Evolutionary conservation across 768 basidiomycete species (phyloP), one percentile per base, ranked within the genome.

Genomic region (Boletus rubescentipes): DNA sequence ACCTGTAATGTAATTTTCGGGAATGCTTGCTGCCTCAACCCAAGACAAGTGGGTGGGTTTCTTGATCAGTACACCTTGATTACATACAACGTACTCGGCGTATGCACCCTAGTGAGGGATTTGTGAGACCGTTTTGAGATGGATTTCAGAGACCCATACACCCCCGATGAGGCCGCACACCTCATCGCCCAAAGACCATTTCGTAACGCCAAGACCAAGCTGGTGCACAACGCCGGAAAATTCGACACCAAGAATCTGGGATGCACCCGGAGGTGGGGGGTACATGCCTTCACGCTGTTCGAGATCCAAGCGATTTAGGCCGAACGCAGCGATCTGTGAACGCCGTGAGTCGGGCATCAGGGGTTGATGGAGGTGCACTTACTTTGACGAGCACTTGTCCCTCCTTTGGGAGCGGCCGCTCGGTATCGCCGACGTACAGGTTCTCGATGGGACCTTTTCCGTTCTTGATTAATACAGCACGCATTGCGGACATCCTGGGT

Each of bases 1-100:
- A 85, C 93, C 93, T 50, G 95, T 97, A 51, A 97, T 73, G 73
- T 87, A 95, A 55, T 82, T 85, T 73, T 98, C 95, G 0, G 91
- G 91, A 37, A 97, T 83, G 60, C 85, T 86, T 14, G 94, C 93
- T 9, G 92, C 93, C 64, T 97, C 85, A 0, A 74, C 77, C 89
- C 89, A 96, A 30, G 84, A 81, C 55, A 98, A 73, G 66, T 85
- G 72, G 26, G 68, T 66, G 8, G 93, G 92, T 70, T 98, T 97
- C 56, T 65, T 75, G 53, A 93, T 72, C 53, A 96, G 67, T 72
- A 90, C 82, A 3, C 80, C 82, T 54, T 84, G 76, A 9, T 79
- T 75, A 38, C 85, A 81, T 26, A 76, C 80, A 58, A 98, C 83
- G 67, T 85, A 95, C 68, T 95, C 90, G 34, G 93, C 93, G 64